These are phyloP conservation scores for Balansia obtecta DNA, from an alignment of 2,329 filamentous ascomycete species.

Conservation along the genomic window DNA sequence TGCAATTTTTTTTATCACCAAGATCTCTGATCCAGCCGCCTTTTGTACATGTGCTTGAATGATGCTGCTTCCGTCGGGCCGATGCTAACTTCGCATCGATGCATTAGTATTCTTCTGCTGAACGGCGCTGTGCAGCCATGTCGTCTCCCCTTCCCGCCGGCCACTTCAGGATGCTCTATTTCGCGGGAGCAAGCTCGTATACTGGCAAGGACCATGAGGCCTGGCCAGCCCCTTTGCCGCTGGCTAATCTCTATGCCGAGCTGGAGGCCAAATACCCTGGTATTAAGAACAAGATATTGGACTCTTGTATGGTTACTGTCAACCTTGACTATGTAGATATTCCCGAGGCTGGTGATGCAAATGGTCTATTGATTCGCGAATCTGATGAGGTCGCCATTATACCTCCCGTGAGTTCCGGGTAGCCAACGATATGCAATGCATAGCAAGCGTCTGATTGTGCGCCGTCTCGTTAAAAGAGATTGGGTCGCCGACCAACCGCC, in stretches of 20 bases:
- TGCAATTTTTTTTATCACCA: conserved; percentile 50
- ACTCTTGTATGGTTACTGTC: conserved; percentile 63
- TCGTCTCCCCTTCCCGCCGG: conserved; percentile 38
- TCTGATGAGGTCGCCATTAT: conserved; percentile 82
- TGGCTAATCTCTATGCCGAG: conserved; percentile 49
- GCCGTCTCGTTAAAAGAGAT: not conserved
- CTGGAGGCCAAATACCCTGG: conserved; percentile 61
- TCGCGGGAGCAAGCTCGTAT: conserved; percentile 61
- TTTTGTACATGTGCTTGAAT: conserved; percentile 6
- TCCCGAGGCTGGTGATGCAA: conserved; percentile 28
- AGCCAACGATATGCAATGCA: conserved; percentile 13
- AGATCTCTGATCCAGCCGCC: conserved; percentile 51
- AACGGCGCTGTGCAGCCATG: conserved; percentile 15
- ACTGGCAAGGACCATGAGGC: conserved; percentile 55
- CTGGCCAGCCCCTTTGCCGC: conserved; percentile 51
- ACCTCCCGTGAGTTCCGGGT: conserved; percentile 78
- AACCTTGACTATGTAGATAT: conserved; percentile 74
- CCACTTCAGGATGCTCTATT: conserved; percentile 74
- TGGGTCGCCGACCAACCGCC: not conserved
- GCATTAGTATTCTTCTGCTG: not conserved
- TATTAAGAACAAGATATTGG: conserved; percentile 55
- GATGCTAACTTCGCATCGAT: not conserved
- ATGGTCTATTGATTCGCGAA: conserved; percentile 43
- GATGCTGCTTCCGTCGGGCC: not conserved
- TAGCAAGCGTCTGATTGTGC: not conserved